Percentiles rank a stretch among this genome's conserved stretches.
Evolutionary conservation across 192 early-diverging fungal genomes (phyloP).

Genomic region (Coemansia aciculifera): DNA sequence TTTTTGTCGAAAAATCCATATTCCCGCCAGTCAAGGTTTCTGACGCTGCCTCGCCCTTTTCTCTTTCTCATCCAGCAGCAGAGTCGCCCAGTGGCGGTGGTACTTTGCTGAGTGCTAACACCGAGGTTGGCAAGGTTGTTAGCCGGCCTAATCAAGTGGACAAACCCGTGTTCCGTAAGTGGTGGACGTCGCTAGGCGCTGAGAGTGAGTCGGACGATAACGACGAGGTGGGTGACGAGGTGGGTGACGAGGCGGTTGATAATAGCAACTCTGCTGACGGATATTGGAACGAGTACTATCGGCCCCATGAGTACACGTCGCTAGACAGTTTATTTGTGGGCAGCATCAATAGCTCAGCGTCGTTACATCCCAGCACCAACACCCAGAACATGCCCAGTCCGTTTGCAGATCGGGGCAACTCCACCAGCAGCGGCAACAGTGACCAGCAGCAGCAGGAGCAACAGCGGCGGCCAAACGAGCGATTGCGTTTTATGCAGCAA

Average conservation of each 20-base stretch:
- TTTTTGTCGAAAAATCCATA: constrained; percentile 64
- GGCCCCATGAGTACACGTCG: constrained; percentile 72
- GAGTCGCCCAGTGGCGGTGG: background rate
- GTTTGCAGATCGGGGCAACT: constrained; percentile 31
- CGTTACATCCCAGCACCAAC: constrained; percentile 24
- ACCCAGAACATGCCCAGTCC: constrained; percentile 38
- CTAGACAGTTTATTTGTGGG: constrained; percentile 79
- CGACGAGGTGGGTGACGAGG: constrained; percentile 9
- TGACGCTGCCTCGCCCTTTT: background rate
- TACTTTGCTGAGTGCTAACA: background rate
- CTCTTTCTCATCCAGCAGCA: background rate
- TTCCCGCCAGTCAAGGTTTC: constrained; percentile 11
- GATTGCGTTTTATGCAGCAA: constrained; percentile 24
- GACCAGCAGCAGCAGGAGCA: background rate
- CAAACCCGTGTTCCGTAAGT: constrained; percentile 37
- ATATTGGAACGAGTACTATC: constrained; percentile 89
- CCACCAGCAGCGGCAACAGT: background rate
- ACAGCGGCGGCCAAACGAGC: background rate
- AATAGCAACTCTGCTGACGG: constrained; percentile 51
- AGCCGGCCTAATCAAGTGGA: constrained; percentile 41
- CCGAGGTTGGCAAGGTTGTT: constrained; percentile 1
- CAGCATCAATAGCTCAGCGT: constrained; percentile 81
- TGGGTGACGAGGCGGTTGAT: constrained; percentile 8
- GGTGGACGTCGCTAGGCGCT: constrained; percentile 44
- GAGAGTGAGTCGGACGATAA: background rate